Base-by-base conservation (phyloP, 192 early-diverging fungal genomes). In the Podila verticillata region DNA sequence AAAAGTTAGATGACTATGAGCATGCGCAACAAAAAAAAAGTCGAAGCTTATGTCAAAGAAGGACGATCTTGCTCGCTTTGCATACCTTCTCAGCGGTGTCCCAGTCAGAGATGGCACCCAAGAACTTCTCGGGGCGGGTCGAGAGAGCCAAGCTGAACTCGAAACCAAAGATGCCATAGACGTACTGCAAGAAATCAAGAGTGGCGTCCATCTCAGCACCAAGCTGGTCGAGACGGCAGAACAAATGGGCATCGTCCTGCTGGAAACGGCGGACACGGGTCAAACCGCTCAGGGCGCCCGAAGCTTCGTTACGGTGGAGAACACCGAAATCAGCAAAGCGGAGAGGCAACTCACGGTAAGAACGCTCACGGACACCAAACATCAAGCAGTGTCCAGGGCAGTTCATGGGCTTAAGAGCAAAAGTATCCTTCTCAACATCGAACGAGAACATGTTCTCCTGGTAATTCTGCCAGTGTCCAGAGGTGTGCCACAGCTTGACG, bases 191-290 rank as follows among this genome's bases (percentile, higher is more conserved):
- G 81, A 99, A 98, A 69, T 96, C 93, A 34, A 99, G 90, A 61
- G 88, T 90, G 30, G 87, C 82, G 29, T 88, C 88, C 86, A 99
- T 98, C 87, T 99, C 98, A 34, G 67, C 60, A 60, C 88, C 86
- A 36, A 98, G 85, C 89, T 98, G 97, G 68, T 95, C 94, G 22
- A 92, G 82, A 24, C 88, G 86, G 86, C 97, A 98, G 87, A 99
- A 99, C 69, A 99, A 97, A 74, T 99, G 98, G 36, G 98, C 97
- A 89, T 99, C 98, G 77, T 99, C 98, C 82, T 99, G 98, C 82
- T 98, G 96, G 93, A 99, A 99, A 65, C 98, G 90, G 72, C 98
- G 92, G 44, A 98, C 97, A 75, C 98, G 95, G 20, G 98, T 99
- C 67, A 98, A 89, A 22, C 98, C 98, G 35, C 91, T 88, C 31